Percentiles rank a stretch among this genome's conserved stretches.
Conservation (phyloP, 2,329 filamentous ascomycete genomes). For the Colletotrichum musae region DNA sequence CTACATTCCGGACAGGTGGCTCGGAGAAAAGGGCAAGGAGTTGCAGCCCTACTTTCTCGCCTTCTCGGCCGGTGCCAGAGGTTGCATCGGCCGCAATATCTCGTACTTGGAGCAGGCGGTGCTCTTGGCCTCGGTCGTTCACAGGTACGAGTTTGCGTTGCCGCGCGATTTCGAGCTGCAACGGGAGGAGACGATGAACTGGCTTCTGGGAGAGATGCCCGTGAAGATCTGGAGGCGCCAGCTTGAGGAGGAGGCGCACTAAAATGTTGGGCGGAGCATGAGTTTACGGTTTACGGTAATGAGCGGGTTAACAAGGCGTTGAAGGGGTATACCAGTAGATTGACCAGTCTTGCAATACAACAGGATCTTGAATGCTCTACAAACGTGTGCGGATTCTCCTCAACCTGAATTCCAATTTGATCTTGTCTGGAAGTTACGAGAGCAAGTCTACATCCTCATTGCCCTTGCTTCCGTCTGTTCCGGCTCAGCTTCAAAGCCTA, state of each 20-base stretch:
- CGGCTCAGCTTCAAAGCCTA: too few relatives aligned
- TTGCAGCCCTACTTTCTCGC: constrained; percentile 56
- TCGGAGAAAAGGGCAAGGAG: constrained; percentile 55
- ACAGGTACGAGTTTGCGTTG: constrained; percentile 58
- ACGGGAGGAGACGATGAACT: constrained; percentile 35
- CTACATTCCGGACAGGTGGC: constrained; percentile 53
- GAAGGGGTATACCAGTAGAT: neutral
- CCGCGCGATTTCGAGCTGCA: constrained; percentile 31
- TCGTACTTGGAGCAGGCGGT: constrained; percentile 62
- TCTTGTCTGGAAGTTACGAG: too few relatives aligned
- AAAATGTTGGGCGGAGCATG: neutral
- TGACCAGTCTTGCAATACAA: neutral
- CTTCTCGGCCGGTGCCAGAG: constrained; percentile 49
- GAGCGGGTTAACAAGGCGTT: constrained; percentile 11
- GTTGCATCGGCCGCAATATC: constrained; percentile 51
- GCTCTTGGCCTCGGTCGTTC: constrained; percentile 57
- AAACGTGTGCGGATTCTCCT: too few relatives aligned
- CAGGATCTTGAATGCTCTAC: too few relatives aligned
- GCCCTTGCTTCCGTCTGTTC: too few relatives aligned
- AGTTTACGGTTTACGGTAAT: neutral
- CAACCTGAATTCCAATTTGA: too few relatives aligned
- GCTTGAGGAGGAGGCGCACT: constrained; percentile 19
- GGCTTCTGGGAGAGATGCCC: constrained; percentile 36
- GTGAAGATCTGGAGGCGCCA: constrained; percentile 33
- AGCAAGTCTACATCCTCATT: too few relatives aligned